Conservation (phyloP, 2,329 filamentous ascomycete genomes). For the Nemania sp. region DNA sequence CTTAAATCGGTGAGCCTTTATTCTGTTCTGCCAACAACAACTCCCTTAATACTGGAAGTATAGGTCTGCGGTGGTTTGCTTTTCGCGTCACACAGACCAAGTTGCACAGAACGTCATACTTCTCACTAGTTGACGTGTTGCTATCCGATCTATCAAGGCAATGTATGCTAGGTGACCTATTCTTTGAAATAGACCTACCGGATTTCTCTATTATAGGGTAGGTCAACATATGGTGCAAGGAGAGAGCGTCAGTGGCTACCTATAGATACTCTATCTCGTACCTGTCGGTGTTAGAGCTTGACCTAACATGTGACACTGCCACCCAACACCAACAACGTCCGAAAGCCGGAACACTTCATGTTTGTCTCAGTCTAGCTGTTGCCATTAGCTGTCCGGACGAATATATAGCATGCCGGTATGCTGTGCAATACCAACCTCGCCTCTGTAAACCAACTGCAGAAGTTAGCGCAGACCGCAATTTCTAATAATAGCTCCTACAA, state of each 20-base stretch:
- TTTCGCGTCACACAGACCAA: slow-evolving; percentile 8
- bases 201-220: background rate
- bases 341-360: background rate
- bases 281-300: background rate
- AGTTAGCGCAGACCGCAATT: background rate
- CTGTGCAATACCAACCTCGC: background rate
- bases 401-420: background rate
- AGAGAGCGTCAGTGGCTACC: background rate
- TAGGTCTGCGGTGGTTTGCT: slow-evolving; percentile 13
- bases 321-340: background rate
- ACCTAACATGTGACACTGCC: slow-evolving; percentile 2
- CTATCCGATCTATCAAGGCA: slow-evolving; percentile 4
- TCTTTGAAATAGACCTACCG: background rate
- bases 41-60: background rate
- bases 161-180: background rate
- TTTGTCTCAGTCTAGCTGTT: background rate
- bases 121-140: slow-evolving; percentile 2
- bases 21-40: background rate
- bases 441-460: slow-evolving; percentile 3
- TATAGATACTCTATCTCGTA: slow-evolving; percentile 13
- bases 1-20: background rate
- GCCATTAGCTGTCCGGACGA: background rate
- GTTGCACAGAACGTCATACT: background rate
- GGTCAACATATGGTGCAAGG: background rate
- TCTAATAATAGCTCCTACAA: slow-evolving; percentile 21